A percentile compares a stretch with the other conserved stretches of the same genome.
Evolutionary conservation across 177 flowering plant species (phyloP).

Genomic region (Tripterygium wilfordii): DNA sequence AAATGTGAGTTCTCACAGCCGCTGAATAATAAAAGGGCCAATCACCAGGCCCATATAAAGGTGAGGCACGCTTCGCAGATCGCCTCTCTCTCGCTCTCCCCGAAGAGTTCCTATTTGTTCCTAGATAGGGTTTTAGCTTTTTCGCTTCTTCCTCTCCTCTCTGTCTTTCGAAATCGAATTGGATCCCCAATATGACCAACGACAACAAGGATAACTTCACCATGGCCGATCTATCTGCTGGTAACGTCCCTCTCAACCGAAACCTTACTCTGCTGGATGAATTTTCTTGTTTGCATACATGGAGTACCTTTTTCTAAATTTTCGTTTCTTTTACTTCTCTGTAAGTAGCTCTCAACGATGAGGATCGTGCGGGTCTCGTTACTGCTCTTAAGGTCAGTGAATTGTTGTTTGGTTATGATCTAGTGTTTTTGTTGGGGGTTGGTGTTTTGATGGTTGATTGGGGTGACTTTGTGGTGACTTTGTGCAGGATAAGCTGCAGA

Average conservation of each 20-base stretch:
- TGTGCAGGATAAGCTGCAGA: constrained; percentile 65
- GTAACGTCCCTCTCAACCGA: constrained; percentile 11
- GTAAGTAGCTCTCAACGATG: constrained; percentile 54
- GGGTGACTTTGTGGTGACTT: not conserved
- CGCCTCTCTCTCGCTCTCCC: no score
- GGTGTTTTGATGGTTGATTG: not conserved
- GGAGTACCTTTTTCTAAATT: not conserved
- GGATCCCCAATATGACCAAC: constrained; percentile 25
- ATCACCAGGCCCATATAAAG: no score
- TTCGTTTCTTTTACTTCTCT: not conserved
- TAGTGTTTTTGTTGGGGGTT: not conserved
- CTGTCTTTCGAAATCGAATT: not conserved
- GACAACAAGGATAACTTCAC: constrained; percentile 32
- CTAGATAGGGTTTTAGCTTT: constrained; percentile 24
- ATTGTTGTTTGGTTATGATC: not conserved
- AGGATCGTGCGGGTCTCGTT: constrained; percentile 59
- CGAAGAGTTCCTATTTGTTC: no score
- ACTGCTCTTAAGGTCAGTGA: constrained; percentile 52
- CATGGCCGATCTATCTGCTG: constrained; percentile 46
- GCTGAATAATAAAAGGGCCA: no score
- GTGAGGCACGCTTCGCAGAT: no score
- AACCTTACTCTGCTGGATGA: not conserved
- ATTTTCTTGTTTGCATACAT: no score
- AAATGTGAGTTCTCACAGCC: no score
- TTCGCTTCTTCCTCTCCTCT: constrained; percentile 2